Base-by-base conservation (phyloP, 352 stramenopile genomes). In the Pythium phragmiticola region DNA sequence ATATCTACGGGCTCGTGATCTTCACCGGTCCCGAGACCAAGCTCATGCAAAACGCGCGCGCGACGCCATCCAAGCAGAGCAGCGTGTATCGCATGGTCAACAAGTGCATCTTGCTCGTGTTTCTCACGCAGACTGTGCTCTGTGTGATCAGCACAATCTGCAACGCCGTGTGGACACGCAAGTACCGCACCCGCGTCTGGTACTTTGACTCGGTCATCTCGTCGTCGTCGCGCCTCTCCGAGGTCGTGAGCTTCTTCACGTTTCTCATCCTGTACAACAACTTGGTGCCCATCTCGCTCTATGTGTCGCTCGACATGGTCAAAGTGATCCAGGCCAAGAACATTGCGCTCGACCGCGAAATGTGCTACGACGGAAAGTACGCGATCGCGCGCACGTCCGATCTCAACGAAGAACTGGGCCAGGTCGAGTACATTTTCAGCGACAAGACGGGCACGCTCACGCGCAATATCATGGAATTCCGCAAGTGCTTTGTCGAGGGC, bases 401-500 rank as follows among this genome's bases (percentile, higher is more conserved):
- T 55, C 69, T 98, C 51, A 97, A 96, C 51, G 92, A 96, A 70
- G 90, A 98, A 54, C 70, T 98, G 3, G 97, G 96, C 2, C 89
- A 98, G 73, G 87, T 99, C 28, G 81, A 98, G 64, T 98, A 99
- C 65, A 95, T 99, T 14, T 99, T 99, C 80, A 98, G 85, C 28
- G 97, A 99, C 76, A 99, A 99, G 74, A 99, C 97, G 9, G 97
- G 97, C 9, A 99, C 97, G 34, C 80, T 99, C 36, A 99, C 97
- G n/a, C 88, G 94, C 57, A 99, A 99, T 80, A 89, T 98, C 26
- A 99, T 99, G 96, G 85, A 98, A 71, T 98, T 98, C 57, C 87
- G 92, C 43, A 96, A 96, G 54, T 97, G 91, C 60, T 91, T 87
- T 19, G 78, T 98, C 43, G 69, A 74, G 21, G 92, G 92, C 33